Conservation (phyloP, 2,329 filamentous ascomycete genomes). For the Penicillium sumatraense region DNA sequence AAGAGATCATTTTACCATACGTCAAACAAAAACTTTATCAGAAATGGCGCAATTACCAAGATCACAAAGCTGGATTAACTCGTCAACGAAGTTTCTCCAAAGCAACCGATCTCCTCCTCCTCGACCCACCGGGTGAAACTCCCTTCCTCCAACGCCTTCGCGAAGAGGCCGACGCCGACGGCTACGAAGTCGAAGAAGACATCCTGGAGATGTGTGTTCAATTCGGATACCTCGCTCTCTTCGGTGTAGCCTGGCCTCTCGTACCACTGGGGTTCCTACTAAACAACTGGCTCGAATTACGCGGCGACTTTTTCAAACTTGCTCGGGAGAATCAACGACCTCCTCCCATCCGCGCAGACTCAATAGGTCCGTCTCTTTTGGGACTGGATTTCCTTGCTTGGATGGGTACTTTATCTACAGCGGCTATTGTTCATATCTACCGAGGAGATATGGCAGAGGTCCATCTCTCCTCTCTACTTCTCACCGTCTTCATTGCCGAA, state of each 20-base stretch:
- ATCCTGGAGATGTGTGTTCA: conserved; percentile 93
- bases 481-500: conserved; percentile 80
- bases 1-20: conserved; percentile 85
- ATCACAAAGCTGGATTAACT: conserved; percentile 38
- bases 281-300: conserved; percentile 96
- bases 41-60: conserved; percentile 61
- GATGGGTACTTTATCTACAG: conserved; percentile 86
- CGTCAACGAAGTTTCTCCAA: conserved; percentile 31
- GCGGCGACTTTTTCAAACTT: conserved; percentile 93
- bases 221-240: conserved; percentile 85
- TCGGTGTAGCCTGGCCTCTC: conserved; percentile 94
- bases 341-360: conserved; percentile 86
- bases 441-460: conserved; percentile 69
- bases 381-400: conserved; percentile 88
- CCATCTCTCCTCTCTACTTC: conserved; percentile 74
- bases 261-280: conserved; percentile 84
- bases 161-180: conserved; percentile 77
- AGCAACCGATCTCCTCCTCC: conserved; percentile 53
- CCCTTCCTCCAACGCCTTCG: conserved; percentile 81
- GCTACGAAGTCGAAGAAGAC: conserved; percentile 88
- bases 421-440: conserved; percentile 88
- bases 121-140: conserved; percentile 77
- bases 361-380: conserved; percentile 90
- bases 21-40: conserved; percentile 77
- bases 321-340: conserved; percentile 86